Percentiles rank a stretch among this genome's conserved stretches.
phyloP scores from a whole-genome alignment of 805 yeast species.

The Saturnispora zaruensis region DNA sequence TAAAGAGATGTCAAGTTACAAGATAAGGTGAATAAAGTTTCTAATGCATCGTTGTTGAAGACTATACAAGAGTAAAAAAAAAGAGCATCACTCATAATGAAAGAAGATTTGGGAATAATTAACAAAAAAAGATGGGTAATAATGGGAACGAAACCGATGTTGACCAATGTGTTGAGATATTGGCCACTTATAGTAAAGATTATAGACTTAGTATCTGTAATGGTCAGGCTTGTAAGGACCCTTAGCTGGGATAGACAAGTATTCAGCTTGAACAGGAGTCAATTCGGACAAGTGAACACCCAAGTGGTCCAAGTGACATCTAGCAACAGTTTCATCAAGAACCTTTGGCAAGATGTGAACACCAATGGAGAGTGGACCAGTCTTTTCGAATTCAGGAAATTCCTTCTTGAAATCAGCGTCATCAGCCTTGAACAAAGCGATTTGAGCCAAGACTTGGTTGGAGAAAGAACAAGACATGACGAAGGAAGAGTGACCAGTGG shows the following conservation, averaged over 20 bases:
- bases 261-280: slow-evolving; percentile 77
- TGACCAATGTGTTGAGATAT: slow-evolving; percentile 8
- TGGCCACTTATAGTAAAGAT: background rate
- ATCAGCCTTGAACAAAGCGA: slow-evolving; percentile 87
- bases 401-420: slow-evolving; percentile 71
- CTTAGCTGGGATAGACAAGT: slow-evolving; percentile 81
- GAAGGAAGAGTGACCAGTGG: slow-evolving; percentile 98
- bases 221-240: slow-evolving; percentile 98
- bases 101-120: background rate
- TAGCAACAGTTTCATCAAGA: slow-evolving; percentile 97
- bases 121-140: background rate
- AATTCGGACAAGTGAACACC: slow-evolving; percentile 81
- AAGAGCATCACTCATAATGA: background rate
- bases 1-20: background rate
- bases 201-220: slow-evolving; percentile 76
- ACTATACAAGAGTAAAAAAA: slow-evolving; percentile 2
- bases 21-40: background rate
- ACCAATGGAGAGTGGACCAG: slow-evolving; percentile 84
- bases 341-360: slow-evolving; percentile 97
- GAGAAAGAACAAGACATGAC: slow-evolving; percentile 99
- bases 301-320: slow-evolving; percentile 89
- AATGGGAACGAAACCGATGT: background rate
- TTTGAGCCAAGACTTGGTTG: slow-evolving; percentile 98
- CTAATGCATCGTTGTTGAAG: slow-evolving; percentile 4
- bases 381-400: slow-evolving; percentile 84